A percentile compares a stretch with the other conserved stretches of the same genome.
Evolutionary conservation across 2,329 filamentous ascomycete species (phyloP).

Genomic region (Aspergillus brasiliensis): DNA sequence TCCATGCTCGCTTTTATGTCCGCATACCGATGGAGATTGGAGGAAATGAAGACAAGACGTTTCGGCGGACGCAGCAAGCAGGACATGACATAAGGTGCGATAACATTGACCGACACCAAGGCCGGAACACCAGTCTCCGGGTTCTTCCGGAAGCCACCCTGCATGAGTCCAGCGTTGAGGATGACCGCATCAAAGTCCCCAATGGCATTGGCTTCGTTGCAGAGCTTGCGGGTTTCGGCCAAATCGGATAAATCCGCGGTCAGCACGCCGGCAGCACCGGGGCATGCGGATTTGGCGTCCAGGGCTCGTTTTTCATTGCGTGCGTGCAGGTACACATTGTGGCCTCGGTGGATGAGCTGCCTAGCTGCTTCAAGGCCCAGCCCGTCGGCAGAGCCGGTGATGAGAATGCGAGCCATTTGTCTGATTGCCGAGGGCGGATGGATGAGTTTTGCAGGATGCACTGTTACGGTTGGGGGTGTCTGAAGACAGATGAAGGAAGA

Average conservation of each 20-base stretch:
- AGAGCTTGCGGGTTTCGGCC: slow-evolving; percentile 52
- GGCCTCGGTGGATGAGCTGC: slow-evolving; percentile 52
- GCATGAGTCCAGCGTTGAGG: slow-evolving; percentile 58
- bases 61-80: slow-evolving; percentile 53
- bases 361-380: slow-evolving; percentile 55
- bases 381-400: slow-evolving; percentile 61
- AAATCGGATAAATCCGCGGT: slow-evolving; percentile 56
- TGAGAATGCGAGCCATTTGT: slow-evolving; percentile 40
- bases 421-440: no score
- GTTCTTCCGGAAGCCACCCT: slow-evolving; percentile 42
- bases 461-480: no score
- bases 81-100: slow-evolving; percentile 59
- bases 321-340: slow-evolving; percentile 59
- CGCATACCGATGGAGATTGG: slow-evolving; percentile 52
- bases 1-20: slow-evolving; percentile 39
- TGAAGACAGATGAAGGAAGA: no score
- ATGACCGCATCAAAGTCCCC: slow-evolving; percentile 58
- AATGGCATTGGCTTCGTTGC: slow-evolving; percentile 52
- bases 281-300: slow-evolving; percentile 51
- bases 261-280: slow-evolving; percentile 53
- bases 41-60: slow-evolving; percentile 56
- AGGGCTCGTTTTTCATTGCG: slow-evolving; percentile 55
- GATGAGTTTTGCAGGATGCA: no score
- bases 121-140: slow-evolving; percentile 39
- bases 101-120: slow-evolving; percentile 56